Evolutionary conservation across 2,329 filamentous ascomycete genomes (phyloP), one percentile per base, ranked within the genome.

Genomic region (Simplicillium sp.): DNA sequence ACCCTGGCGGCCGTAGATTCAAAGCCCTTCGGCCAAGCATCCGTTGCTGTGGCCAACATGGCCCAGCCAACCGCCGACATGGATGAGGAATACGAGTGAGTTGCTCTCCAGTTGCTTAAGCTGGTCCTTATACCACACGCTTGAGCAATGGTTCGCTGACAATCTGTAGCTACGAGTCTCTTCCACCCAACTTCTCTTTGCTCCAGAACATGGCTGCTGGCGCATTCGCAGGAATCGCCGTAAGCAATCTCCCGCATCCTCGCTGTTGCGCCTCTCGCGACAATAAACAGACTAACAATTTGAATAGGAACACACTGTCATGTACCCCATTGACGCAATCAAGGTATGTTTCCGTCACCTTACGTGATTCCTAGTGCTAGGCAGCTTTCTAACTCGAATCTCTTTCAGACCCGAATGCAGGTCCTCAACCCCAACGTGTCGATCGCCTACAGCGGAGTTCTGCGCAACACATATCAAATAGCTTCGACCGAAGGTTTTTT

Each of bases 321-420:
- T 98, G 92, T 98, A 98, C 60, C 92, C 92, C 15, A 85, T 98
- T 58, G 92, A 98, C 68, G 80, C 94, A 52, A 84, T 98, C 60
- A 98, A 98, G 84, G 92, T 96, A 51, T 50, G 61, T 42, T 38
- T 33, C 25, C 42, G 14, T 42, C 34, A 13, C 29, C 18, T 29
- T 4, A 2, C 12, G 20, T 14, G 33, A 17, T 31, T 14, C 39
- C 35, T 33, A 15, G n/a, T n/a, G n/a, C n/a, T n/a, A n/a, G n/a
- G n/a, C 40, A 36, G 45, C 32, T 38, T 42, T 25, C 52, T 53
- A 44, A 57, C 44, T 39, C 29, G n/a, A 20, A n/a, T 28, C 13
- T n/a, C 16, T 7, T 15, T 28, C 57, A 97, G 92, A 98, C 92
- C 35, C 85, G 92, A 61, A 96, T 97, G 89, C 92, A 98, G 72